Percentiles rank a stretch among this genome's conserved stretches.
These are phyloP conservation scores for Polyporus arcularius DNA, from an alignment of 768 basidiomycete genomes.

Conservation along the genomic window DNA sequence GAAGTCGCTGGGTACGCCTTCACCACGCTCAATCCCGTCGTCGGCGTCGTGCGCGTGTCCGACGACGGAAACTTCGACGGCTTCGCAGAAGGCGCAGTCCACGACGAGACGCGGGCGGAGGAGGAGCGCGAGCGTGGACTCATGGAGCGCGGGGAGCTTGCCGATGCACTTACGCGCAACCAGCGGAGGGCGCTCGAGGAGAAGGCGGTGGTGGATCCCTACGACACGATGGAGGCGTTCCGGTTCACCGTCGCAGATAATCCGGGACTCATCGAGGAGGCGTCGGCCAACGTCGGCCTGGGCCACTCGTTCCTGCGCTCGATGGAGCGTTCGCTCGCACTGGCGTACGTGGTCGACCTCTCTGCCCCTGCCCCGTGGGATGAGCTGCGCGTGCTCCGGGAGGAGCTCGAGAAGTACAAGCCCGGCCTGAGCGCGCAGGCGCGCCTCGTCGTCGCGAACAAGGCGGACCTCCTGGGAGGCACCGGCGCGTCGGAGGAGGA, in stretches of 20 bases:
- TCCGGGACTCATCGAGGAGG: conserved; percentile 84
- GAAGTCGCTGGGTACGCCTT: conserved; percentile 92
- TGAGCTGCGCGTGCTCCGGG: conserved; percentile 67
- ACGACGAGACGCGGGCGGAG: conserved; percentile 71
- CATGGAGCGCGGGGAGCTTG: conserved; percentile 54
- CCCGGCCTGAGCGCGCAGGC: conserved; percentile 76
- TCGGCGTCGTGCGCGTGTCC: conserved; percentile 85
- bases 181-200: conserved; percentile 29
- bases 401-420: conserved; percentile 86
- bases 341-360: conserved; percentile 93
- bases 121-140: conserved; percentile 43
- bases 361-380: conserved; percentile 73
- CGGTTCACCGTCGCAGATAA: conserved; percentile 98
- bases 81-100: conserved; percentile 46
- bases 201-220: conserved; percentile 9
- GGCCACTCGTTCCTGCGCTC: conserved; percentile 93
- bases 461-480: conserved; percentile 81
- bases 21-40: conserved; percentile 92
- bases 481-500: conserved; percentile 46
- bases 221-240: conserved; percentile 57
- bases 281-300: conserved; percentile 88
- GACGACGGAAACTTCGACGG: conserved; percentile 80
- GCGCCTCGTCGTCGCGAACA: conserved; percentile 88
- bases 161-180: conserved; percentile 53
- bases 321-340: conserved; percentile 87